Conservation (phyloP, 768 basidiomycete genomes). For the Suillus cothurnatus region DNA sequence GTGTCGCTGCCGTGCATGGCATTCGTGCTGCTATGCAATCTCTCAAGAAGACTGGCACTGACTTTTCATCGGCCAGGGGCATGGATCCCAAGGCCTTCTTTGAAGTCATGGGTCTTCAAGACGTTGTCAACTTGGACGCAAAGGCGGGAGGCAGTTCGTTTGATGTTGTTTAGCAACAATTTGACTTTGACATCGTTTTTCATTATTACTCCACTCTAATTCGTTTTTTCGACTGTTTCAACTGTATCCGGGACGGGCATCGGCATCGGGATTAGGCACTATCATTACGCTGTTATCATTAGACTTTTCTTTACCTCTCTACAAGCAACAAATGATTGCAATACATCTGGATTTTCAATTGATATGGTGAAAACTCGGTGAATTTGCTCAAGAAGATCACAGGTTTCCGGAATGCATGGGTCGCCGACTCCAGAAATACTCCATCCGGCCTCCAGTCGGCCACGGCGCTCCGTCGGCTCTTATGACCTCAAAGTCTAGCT, state of each 20-base stretch:
- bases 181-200: background rate
- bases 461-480: slow-evolving; percentile 16
- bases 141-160: slow-evolving; percentile 63
- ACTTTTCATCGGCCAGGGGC: slow-evolving; percentile 58
- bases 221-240: background rate
- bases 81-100: slow-evolving; percentile 83
- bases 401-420: background rate
- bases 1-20: slow-evolving; percentile 77
- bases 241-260: slow-evolving; percentile 20
- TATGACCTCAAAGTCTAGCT: background rate
- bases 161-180: slow-evolving; percentile 42
- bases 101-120: slow-evolving; percentile 68
- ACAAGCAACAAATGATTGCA: slow-evolving; percentile 11
- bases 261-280: slow-evolving; percentile 9
- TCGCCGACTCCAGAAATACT: slow-evolving; percentile 2
- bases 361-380: background rate
- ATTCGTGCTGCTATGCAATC: slow-evolving; percentile 76
- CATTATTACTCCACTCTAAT: background rate
- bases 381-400: background rate
- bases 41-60: slow-evolving; percentile 77
- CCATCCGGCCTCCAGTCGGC: slow-evolving; percentile 4
- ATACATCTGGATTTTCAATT: slow-evolving; percentile 13
- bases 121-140: slow-evolving; percentile 56
- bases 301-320: slow-evolving; percentile 24
- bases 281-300: slow-evolving; percentile 25